A percentile compares a stretch with the other conserved stretches of the same genome.
phyloP scores from a whole-genome alignment of 768 basidiomycete genomes.

The Mycena polygramma region DNA sequence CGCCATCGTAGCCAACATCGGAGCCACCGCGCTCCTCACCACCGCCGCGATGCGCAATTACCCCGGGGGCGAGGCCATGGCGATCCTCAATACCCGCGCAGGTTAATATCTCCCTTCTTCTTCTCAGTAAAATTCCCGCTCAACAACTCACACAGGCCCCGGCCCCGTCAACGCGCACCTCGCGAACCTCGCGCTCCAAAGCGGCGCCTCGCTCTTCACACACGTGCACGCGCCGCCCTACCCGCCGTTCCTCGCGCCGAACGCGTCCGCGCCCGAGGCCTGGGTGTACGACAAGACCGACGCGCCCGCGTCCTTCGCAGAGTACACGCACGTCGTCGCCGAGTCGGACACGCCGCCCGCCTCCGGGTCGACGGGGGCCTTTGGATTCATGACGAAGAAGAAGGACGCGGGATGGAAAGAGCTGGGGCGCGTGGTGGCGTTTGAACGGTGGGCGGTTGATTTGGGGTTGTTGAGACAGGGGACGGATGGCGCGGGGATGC shows the following conservation, averaged over 20 bases:
- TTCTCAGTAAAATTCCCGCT: too few relatives aligned
- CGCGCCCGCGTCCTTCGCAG: conserved; percentile 52
- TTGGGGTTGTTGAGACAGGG: conserved; percentile 24
- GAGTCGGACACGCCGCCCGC: conserved; percentile 40
- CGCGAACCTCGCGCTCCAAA: conserved; percentile 88
- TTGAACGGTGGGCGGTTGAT: conserved; percentile 53
- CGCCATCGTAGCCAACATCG: conserved; percentile 66
- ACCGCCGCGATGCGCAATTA: conserved; percentile 82
- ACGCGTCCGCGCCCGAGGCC: conserved; percentile 18
- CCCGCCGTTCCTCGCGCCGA: conserved; percentile 39
- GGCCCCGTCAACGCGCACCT: conserved; percentile 78
- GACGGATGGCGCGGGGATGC: conserved; percentile 41
- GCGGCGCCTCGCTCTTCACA: conserved; percentile 90
- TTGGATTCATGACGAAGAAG: conserved; percentile 37
- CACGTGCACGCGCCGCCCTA: conserved; percentile 75
- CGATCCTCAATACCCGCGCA: conserved; percentile 64
- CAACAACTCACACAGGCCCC: conserved; percentile 16
- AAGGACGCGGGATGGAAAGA: conserved; percentile 55
- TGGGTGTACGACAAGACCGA: conserved; percentile 93
- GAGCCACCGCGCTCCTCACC: conserved; percentile 65
- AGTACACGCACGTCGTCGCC: conserved; percentile 79
- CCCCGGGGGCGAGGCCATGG: conserved; percentile 86
- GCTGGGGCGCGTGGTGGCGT: conserved; percentile 59
- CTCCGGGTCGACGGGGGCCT: not conserved
- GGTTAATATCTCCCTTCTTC: conserved; percentile 17